Evolutionary conservation across 192 early-diverging fungal genomes (phyloP), one percentile per base, ranked within the genome.

Genomic region (Dispira simplex): DNA sequence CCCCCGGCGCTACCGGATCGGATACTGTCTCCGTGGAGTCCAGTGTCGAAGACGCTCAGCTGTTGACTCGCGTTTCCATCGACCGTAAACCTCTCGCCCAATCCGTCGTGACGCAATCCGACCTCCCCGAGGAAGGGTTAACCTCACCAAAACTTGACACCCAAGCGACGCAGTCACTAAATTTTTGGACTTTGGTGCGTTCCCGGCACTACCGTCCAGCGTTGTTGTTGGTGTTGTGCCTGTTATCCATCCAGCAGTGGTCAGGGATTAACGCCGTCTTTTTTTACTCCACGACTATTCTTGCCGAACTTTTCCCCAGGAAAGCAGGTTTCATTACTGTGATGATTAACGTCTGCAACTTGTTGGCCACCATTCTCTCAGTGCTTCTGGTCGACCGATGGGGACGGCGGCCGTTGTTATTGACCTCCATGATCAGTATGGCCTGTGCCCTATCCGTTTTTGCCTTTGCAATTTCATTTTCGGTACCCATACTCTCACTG

Each of bases 251-350:
- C 0, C 93, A 95, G 70, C 93, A 95, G 71, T 84, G 91, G 65
- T 88, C 85, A 45, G 93, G 93, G 25, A 90, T 91, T 69, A 95
- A 92, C 70, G 88, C 86, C 11, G 90, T 92, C 11, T 86, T 91
- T 62, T 92, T 83, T 70, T 95, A 91, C 65, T 90, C 88, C 0
- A 86, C 85, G 10, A 79, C 83, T 25, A 85, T 90, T 66, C 79
- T 90, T 63, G 78, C 76, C 13, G 54, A 66, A 11, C 77, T 83
- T 8, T 72, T 86, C 52, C 85, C 88, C 23, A 75, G 75, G 23
- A 82, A 78, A 11, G 78, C 79, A 16, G 81, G 76, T 47, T 72
- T 84, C 55, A 81, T 95, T 49, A 92, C 93, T 0, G 75, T 91
- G 44, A 83, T 83, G 45, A 85, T 95, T 48, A 85, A 83, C 44